Conservation (phyloP, 257 asterid species). For the Verbena officinalis region DNA sequence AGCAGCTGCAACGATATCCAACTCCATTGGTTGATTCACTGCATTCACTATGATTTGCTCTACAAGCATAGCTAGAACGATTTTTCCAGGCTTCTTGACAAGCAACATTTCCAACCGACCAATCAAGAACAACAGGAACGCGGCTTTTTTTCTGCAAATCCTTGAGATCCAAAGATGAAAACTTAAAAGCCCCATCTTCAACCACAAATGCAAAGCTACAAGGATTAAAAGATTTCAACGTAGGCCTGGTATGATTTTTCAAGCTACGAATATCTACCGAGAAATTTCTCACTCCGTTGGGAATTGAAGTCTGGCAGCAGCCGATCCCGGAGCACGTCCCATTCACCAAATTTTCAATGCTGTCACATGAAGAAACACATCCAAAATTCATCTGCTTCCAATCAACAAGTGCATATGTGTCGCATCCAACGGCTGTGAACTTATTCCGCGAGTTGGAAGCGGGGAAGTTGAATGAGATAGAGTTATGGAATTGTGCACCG, state of each 20-base stretch:
- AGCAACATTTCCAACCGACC: slow-evolving; percentile 31
- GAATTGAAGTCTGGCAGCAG: slow-evolving; percentile 41
- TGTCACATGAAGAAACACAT: slow-evolving; percentile 34
- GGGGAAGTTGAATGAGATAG: neutral
- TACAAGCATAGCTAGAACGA: slow-evolving; percentile 34
- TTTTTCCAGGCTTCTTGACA: slow-evolving; percentile 29
- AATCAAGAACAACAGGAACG: slow-evolving; percentile 41
- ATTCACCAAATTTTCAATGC: neutral
- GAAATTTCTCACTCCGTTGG: slow-evolving; percentile 20
- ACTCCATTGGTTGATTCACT: slow-evolving; percentile 21
- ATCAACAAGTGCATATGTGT: slow-evolving; percentile 29
- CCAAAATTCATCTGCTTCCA: slow-evolving; percentile 25
- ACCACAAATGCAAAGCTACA: slow-evolving; percentile 45
- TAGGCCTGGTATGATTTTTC: slow-evolving; percentile 24
- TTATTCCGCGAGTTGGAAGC: slow-evolving; percentile 31
- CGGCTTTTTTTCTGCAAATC: neutral
- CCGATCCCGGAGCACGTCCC: slow-evolving; percentile 41
- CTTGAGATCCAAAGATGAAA: slow-evolving; percentile 31
- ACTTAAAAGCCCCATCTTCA: slow-evolving; percentile 26
- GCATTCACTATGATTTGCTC: slow-evolving; percentile 30
- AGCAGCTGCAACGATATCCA: slow-evolving; percentile 37
- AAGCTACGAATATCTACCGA: slow-evolving; percentile 19
- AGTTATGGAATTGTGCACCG: neutral
- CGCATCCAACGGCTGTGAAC: slow-evolving; percentile 37
- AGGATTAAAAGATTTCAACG: slow-evolving; percentile 20